Evolutionary conservation across 2,329 filamentous ascomycete genomes (phyloP).

Genomic region (Coniochaeta hoffmannii): DNA sequence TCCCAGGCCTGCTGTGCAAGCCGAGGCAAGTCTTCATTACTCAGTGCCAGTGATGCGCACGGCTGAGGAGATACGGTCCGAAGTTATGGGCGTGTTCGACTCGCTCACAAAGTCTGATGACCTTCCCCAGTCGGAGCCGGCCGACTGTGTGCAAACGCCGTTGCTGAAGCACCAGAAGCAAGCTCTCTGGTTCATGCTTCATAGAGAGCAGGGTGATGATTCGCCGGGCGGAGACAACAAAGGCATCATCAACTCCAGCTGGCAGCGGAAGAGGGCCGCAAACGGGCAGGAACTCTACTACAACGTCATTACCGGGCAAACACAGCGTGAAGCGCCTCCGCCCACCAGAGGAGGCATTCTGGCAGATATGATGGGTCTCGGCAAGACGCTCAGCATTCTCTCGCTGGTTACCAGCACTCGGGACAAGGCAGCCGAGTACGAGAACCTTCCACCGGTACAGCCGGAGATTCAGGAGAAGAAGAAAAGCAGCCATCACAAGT

Average conservation of each 20-base stretch:
- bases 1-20: constrained; percentile 16
- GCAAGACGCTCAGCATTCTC: constrained; percentile 79
- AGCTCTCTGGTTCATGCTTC: constrained; percentile 77
- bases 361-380: constrained; percentile 85
- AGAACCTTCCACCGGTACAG: constrained; percentile 41
- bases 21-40: constrained; percentile 17
- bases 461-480: constrained; percentile 31
- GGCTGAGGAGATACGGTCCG: constrained; percentile 77
- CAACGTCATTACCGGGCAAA: constrained; percentile 78
- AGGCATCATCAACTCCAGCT: constrained; percentile 62
- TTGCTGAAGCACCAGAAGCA: constrained; percentile 85
- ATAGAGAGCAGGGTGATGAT: constrained; percentile 62
- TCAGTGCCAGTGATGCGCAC: constrained; percentile 44
- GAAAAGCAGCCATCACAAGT: constrained; percentile 15
- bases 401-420: constrained; percentile 65
- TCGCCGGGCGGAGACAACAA: constrained; percentile 48
- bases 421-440: constrained; percentile 56
- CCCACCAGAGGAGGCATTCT: constrained; percentile 68
- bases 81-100: constrained; percentile 84
- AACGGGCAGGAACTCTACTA: constrained; percentile 56
- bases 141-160: constrained; percentile 52
- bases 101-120: constrained; percentile 69
- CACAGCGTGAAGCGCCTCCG: constrained; percentile 50
- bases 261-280: constrained; percentile 52
- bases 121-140: constrained; percentile 65